phyloP scores from a whole-genome alignment of 306 rosid genomes.

The Gastrolobium villosum region DNA sequence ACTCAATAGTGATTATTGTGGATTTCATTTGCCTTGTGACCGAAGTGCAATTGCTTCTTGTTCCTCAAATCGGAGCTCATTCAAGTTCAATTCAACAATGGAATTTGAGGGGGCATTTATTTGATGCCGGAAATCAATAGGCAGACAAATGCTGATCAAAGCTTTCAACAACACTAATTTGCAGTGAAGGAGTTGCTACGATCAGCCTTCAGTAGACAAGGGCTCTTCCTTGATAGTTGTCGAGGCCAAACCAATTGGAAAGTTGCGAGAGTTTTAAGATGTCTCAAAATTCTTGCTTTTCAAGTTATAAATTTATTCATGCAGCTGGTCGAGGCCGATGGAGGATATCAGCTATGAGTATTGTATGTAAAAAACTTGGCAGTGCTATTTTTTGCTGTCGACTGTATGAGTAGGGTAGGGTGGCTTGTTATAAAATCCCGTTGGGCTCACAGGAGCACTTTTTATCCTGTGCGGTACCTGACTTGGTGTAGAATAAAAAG shows the following conservation, averaged over 20 bases:
- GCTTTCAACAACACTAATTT: slow-evolving; percentile 9
- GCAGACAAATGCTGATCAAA: slow-evolving; percentile 26
- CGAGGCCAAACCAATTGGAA: slow-evolving; percentile 34
- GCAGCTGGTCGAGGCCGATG: slow-evolving; percentile 33
- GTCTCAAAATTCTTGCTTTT: slow-evolving; percentile 16
- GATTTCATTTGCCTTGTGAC: slow-evolving; percentile 45
- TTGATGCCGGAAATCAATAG: slow-evolving; percentile 30
- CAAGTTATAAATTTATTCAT: slow-evolving; percentile 31
- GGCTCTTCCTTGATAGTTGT: slow-evolving; percentile 10
- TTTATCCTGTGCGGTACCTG: slow-evolving; percentile 14
- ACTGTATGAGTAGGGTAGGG: background rate
- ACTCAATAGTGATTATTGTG: slow-evolving; percentile 52
- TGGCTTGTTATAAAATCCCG: slow-evolving; percentile 1
- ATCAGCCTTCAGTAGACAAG: slow-evolving; percentile 9
- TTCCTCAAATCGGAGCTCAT: slow-evolving; percentile 44
- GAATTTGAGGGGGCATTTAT: slow-evolving; percentile 34
- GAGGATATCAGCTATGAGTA: background rate
- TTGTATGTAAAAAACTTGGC: slow-evolving; percentile 19
- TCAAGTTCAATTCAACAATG: slow-evolving; percentile 33
- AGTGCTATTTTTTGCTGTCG: slow-evolving; percentile 31
- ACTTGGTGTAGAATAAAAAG: background rate
- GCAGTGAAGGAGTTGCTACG: slow-evolving; percentile 42
- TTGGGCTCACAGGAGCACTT: slow-evolving; percentile 8
- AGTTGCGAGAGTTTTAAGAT: slow-evolving; percentile 16
- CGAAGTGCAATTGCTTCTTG: slow-evolving; percentile 37